Evolutionary conservation across 352 stramenopile genomes (phyloP).

Genomic region (Globisporangium megalacanthum): DNA sequence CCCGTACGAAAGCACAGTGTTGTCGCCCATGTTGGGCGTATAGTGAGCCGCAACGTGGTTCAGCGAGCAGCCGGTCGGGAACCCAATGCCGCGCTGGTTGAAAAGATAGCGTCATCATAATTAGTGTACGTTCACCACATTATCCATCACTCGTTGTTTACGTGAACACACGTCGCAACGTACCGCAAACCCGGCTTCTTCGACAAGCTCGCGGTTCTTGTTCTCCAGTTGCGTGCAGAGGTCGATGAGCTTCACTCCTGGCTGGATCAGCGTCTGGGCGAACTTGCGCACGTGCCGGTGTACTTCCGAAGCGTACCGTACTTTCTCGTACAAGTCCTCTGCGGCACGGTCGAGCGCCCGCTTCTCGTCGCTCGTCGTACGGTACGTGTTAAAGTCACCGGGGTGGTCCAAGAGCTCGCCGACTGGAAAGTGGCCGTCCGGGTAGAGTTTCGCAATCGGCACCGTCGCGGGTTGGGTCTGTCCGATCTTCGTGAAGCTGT

Average conservation of each 20-base stretch:
- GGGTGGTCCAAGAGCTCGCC: constrained; percentile 90
- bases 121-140: background rate
- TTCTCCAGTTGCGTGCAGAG: constrained; percentile 71
- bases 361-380: constrained; percentile 66
- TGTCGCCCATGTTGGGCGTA: constrained; percentile 95
- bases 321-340: constrained; percentile 33
- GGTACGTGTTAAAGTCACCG: constrained; percentile 86
- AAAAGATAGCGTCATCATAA: background rate
- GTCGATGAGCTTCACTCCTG: constrained; percentile 86
- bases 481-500: constrained; percentile 87
- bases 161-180: constrained; percentile 3
- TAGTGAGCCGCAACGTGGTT: constrained; percentile 98
- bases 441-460: constrained; percentile 53
- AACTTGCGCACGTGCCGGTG: constrained; percentile 85
- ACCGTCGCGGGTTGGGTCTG: constrained; percentile 93
- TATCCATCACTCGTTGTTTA: too few species aligned
- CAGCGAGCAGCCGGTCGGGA: constrained; percentile 93
- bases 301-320: constrained; percentile 90
- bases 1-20: constrained; percentile 91
- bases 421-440: constrained; percentile 50
- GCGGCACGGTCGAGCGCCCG: constrained; percentile 68
- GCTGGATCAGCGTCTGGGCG: constrained; percentile 93
- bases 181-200: constrained; percentile 80
- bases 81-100: constrained; percentile 5
- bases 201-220: constrained; percentile 90